A percentile compares a stretch with the other conserved stretches of the same genome.
Conservation (phyloP, 2,329 filamentous ascomycete species). For the Plenodomus lindquistii region DNA sequence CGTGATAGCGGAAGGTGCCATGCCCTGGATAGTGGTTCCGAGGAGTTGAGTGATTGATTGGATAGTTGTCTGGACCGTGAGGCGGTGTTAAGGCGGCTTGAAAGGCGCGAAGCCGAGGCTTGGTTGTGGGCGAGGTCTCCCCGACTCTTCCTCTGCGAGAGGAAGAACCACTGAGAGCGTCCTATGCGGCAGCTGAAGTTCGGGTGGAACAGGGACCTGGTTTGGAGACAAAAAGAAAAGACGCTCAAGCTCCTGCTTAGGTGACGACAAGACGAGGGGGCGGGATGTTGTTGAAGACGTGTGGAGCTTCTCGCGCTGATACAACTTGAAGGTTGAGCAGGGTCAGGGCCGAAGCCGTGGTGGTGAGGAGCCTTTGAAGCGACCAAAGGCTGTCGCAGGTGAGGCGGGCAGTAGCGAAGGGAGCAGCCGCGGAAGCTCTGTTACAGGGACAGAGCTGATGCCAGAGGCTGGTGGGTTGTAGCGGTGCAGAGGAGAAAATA, state of each 20-base stretch:
- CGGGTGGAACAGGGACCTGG: slow-evolving; percentile 60
- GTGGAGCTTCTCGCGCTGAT: slow-evolving; percentile 48
- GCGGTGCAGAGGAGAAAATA: slow-evolving; percentile 11
- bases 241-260: slow-evolving; percentile 45
- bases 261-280: slow-evolving; percentile 46
- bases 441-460: slow-evolving; percentile 4
- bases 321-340: slow-evolving; percentile 53
- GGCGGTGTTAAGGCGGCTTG: slow-evolving; percentile 84
- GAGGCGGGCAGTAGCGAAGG: slow-evolving; percentile 11
- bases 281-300: slow-evolving; percentile 56
- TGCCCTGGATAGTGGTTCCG: slow-evolving; percentile 56
- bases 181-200: slow-evolving; percentile 99
- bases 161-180: slow-evolving; percentile 97
- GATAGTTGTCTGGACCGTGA: slow-evolving; percentile 23
- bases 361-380: slow-evolving; percentile 48
- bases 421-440: slow-evolving; percentile 12
- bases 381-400: slow-evolving; percentile 44
- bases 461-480: slow-evolving; percentile 5
- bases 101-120: slow-evolving; percentile 89
- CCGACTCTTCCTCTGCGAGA: slow-evolving; percentile 98
- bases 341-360: slow-evolving; percentile 51
- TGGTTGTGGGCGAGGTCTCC: slow-evolving; percentile 88
- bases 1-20: slow-evolving; percentile 71
- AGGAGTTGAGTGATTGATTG: slow-evolving; percentile 19
- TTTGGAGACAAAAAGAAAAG: slow-evolving; percentile 50